Conservation (phyloP, 352 stramenopile genomes). For the Phytophthora pisi region DNA sequence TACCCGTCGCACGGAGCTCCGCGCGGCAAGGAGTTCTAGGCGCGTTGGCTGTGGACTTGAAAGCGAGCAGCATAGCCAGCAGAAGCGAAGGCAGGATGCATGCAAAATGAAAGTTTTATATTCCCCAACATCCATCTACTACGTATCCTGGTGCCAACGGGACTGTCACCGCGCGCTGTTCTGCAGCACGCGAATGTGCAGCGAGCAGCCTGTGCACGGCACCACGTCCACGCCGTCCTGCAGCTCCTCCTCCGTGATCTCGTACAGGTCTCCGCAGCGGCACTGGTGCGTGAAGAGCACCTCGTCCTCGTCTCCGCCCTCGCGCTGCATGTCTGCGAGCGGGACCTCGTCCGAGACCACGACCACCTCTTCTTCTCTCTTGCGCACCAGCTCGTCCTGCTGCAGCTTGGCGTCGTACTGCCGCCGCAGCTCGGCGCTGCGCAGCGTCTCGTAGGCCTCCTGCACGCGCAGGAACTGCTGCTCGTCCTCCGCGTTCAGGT, state of each 20-base stretch:
- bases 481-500: constrained; percentile 7
- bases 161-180: neutral
- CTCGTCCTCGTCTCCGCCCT: constrained; percentile 45
- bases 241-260: constrained; percentile 69
- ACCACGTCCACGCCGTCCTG: constrained; percentile 70
- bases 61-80: neutral
- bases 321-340: constrained; percentile 48
- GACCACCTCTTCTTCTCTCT: constrained; percentile 51
- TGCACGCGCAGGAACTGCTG: constrained; percentile 64
- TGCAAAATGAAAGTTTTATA: constrained; percentile 38
- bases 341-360: constrained; percentile 74
- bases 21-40: constrained; percentile 86
- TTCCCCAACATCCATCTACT: constrained; percentile 9
- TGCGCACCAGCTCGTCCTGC: constrained; percentile 38
- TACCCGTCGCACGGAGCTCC: constrained; percentile 77
- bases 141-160: neutral
- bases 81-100: constrained; percentile 3
- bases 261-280: constrained; percentile 77
- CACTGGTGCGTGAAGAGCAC: constrained; percentile 67
- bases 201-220: constrained; percentile 79
- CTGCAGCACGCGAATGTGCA: constrained; percentile 73
- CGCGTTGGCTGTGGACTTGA: neutral
- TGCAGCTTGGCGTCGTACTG: constrained; percentile 63
- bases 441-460: constrained; percentile 72
- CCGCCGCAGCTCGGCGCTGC: constrained; percentile 42